A percentile compares a stretch with the other conserved stretches of the same genome.
Evolutionary conservation across 148 eudicot species (phyloP).

Genomic region (Salicornia ramosissima): DNA sequence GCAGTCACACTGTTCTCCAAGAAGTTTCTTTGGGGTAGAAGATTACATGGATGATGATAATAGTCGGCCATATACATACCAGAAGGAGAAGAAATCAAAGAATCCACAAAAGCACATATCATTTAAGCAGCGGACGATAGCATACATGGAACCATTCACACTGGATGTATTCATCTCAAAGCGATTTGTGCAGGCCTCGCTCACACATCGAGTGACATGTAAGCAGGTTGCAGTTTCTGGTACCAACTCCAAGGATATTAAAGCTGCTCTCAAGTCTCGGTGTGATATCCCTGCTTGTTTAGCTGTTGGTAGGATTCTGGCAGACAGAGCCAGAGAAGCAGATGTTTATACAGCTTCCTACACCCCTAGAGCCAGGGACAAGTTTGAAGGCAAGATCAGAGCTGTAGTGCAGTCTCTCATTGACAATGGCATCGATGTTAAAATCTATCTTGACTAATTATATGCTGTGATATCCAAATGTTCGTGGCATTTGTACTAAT

Average conservation of each 20-base stretch:
- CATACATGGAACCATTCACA: constrained; percentile 93
- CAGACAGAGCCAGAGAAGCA: constrained; percentile 87
- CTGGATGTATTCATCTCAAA: constrained; percentile 85
- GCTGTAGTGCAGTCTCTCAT: constrained; percentile 93
- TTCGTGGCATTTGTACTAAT: constrained; percentile 9
- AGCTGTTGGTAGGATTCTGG: constrained; percentile 67
- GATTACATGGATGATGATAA: constrained; percentile 92
- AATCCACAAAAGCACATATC: constrained; percentile 83
- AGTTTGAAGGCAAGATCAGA: constrained; percentile 95
- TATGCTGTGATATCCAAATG: not conserved
- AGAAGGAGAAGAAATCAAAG: constrained; percentile 84
- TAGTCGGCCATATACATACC: constrained; percentile 87
- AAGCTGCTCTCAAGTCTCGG: constrained; percentile 69
- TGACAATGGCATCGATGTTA: constrained; percentile 83
- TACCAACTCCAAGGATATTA: constrained; percentile 87
- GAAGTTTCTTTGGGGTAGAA: constrained; percentile 98
- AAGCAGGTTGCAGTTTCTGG: constrained; percentile 94
- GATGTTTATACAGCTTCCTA: constrained; percentile 91
- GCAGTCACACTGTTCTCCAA: constrained; percentile 61
- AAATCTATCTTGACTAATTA: constrained; percentile 71
- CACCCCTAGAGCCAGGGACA: constrained; percentile 88
- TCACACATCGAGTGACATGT: constrained; percentile 85
- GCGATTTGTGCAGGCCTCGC: constrained; percentile 86
- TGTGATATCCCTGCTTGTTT: constrained; percentile 91
- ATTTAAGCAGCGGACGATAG: constrained; percentile 84